Base-by-base conservation (phyloP, 2,329 filamentous ascomycete genomes). In the Fusarium tupiense region DNA sequence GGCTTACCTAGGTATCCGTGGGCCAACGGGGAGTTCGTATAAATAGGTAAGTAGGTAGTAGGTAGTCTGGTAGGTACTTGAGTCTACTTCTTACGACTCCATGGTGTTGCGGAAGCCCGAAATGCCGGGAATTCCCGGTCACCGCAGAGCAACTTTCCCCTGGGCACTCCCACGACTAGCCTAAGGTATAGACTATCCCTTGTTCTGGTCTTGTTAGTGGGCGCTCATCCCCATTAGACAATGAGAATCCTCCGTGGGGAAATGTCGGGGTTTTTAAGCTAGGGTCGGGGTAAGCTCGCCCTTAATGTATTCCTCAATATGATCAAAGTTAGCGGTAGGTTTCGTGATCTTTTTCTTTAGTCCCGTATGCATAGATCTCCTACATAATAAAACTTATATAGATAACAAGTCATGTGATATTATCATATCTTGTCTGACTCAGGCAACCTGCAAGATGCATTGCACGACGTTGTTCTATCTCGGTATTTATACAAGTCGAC, bases 181-280 rank as follows among this genome's bases (percentile, higher is more conserved):
- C 26, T 31, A 59, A 56, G n/a, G 41, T 40, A 35, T 35, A 35
- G 14, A 35, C 49, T 41, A 49, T 60, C 63, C 69, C 71, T 62
- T 74, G 72, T 47, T 64, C 31, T 60, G 43, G 26, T 41, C 52
- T 54, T 35, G 31, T 52, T 43, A 50, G 69, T 47, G 50, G 62
- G 37, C 53, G 71, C 54, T 61, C 65, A 44, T 61, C 49, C 52
- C 44, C 46, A 52, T 20, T 14, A 44, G 44, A 22, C 40, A 60
- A 63, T 35, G 53, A 46, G 41, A 66, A 50, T 61, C 49, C 54
- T 65, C 61, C 69, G 72, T 74, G 72, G 72, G 72, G 72, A 74
- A 74, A 75, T 73, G 61, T 74, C 72, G 72, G 72, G 72, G 72
- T 73, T 75, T 61, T 26, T 11, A 44, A 57, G 58, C 72, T 72